These are phyloP conservation scores for Cladophialophora yegresii DNA, from an alignment of 2,329 filamentous ascomycete species.

Conservation along the genomic window DNA sequence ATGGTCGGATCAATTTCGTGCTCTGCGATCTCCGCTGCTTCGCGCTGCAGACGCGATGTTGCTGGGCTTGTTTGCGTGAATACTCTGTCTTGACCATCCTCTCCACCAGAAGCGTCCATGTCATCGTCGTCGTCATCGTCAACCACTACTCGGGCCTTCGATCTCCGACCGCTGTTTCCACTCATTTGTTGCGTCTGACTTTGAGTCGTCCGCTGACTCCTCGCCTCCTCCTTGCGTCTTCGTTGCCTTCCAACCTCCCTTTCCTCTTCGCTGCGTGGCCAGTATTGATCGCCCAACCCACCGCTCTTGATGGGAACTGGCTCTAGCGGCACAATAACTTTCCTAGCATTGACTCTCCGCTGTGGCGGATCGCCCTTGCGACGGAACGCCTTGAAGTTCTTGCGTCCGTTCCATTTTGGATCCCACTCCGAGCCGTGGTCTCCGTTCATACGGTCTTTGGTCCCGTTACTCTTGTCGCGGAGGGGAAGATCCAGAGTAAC, in stretches of 20 bases:
- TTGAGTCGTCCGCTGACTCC: constrained; percentile 32
- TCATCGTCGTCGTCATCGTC: constrained; percentile 39
- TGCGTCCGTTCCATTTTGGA: constrained; percentile 85
- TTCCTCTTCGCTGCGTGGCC: constrained; percentile 52
- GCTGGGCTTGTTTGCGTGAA: constrained; percentile 18
- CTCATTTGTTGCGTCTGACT: constrained; percentile 33
- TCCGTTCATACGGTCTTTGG: constrained; percentile 27
- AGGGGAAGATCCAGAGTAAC: constrained; percentile 69
- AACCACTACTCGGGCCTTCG: constrained; percentile 19
- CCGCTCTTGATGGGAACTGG: constrained; percentile 71
- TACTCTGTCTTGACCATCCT: constrained; percentile 18
- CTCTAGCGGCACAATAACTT: constrained; percentile 69
- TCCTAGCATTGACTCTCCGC: constrained; percentile 39
- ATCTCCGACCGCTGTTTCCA: constrained; percentile 23
- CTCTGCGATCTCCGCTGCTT: constrained; percentile 35
- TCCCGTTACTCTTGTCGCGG: constrained; percentile 40
- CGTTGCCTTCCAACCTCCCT: constrained; percentile 38
- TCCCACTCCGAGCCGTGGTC: constrained; percentile 71
- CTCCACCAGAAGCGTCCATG: background rate
- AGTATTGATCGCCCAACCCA: constrained; percentile 75
- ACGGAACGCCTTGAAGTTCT: constrained; percentile 92
- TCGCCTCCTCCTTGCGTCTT: constrained; percentile 39
- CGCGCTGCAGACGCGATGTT: constrained; percentile 29
- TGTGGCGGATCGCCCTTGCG: constrained; percentile 55
- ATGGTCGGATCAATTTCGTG: constrained; percentile 34